These are phyloP conservation scores for Draba incana DNA, from an alignment of 345 rosid genomes.

Conservation along the genomic window DNA sequence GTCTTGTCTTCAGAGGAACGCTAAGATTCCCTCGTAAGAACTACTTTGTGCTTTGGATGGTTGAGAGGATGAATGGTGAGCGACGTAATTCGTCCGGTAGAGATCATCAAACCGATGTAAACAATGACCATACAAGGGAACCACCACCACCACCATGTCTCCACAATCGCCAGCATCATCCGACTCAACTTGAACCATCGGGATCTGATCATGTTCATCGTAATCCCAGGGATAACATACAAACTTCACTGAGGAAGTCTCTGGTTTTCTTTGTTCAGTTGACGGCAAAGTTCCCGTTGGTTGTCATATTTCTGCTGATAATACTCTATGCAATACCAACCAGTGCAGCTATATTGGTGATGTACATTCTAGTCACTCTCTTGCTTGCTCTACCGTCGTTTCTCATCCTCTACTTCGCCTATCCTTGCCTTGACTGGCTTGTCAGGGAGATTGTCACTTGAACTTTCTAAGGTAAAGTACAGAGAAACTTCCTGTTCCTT, in stretches of 20 bases:
- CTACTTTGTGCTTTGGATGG: slow-evolving; percentile 94
- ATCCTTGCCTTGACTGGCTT: slow-evolving; percentile 90
- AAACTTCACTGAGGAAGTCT: slow-evolving; percentile 62
- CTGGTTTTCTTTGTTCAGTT: slow-evolving; percentile 72
- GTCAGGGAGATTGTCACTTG: slow-evolving; percentile 80
- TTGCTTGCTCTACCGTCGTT: slow-evolving; percentile 84
- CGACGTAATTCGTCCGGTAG: slow-evolving; percentile 49
- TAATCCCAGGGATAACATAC: slow-evolving; percentile 37
- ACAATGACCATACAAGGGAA: slow-evolving; percentile 46
- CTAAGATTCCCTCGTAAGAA: slow-evolving; percentile 85
- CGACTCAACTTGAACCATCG: slow-evolving; percentile 43
- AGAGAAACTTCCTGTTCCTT: slow-evolving; percentile 2
- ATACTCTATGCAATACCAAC: slow-evolving; percentile 84
- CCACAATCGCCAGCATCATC: slow-evolving; percentile 40
- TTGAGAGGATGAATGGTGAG: slow-evolving; percentile 85
- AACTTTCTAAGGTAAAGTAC: slow-evolving; percentile 14
- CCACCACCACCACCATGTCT: slow-evolving; percentile 30
- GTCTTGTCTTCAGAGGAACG: slow-evolving; percentile 71
- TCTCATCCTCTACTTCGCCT: slow-evolving; percentile 85
- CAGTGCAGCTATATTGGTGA: slow-evolving; percentile 76
- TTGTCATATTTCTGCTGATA: slow-evolving; percentile 80
- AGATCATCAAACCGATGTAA: slow-evolving; percentile 41
- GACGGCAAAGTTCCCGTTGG: slow-evolving; percentile 89
- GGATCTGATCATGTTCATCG: slow-evolving; percentile 38
- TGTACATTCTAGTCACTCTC: slow-evolving; percentile 76